These are phyloP conservation scores for Beauveria medogensis DNA, from an alignment of 2,329 filamentous ascomycete species.

Conservation along the genomic window DNA sequence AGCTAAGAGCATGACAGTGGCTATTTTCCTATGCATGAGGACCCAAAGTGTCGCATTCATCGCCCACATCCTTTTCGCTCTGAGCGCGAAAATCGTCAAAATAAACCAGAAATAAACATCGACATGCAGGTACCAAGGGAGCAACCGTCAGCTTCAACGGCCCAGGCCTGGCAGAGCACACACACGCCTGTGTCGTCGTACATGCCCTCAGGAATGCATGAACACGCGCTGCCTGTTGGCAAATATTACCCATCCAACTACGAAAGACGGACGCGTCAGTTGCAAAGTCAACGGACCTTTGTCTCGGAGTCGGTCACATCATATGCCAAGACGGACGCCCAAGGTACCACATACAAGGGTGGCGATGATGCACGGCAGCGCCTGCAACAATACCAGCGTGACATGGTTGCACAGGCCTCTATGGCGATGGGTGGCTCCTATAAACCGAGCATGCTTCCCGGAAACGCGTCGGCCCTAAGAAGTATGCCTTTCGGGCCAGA, in stretches of 20 bases:
- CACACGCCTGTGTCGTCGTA: constrained; percentile 43
- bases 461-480: constrained; percentile 25
- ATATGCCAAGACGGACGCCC: constrained; percentile 28
- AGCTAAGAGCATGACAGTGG: constrained; percentile 31
- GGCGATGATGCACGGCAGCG: constrained; percentile 8
- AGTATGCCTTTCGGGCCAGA: constrained; percentile 27
- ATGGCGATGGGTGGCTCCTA: constrained; percentile 30
- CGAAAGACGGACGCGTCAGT: constrained; percentile 30
- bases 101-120: neutral
- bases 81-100: constrained; percentile 25
- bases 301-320: constrained; percentile 22
- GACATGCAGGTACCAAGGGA: constrained; percentile 4
- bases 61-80: constrained; percentile 45
- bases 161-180: constrained; percentile 18
- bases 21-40: constrained; percentile 54
- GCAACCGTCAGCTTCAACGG: neutral
- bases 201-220: constrained; percentile 40
- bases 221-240: constrained; percentile 43
- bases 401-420: constrained; percentile 52
- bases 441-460: constrained; percentile 19
- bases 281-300: constrained; percentile 17
- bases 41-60: constrained; percentile 38
- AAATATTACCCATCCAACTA: constrained; percentile 60
- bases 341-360: constrained; percentile 18
- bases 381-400: constrained; percentile 50